Evolutionary conservation across 2,329 filamentous ascomycete genomes (phyloP).

Genomic region (Cladosporium phlei): DNA sequence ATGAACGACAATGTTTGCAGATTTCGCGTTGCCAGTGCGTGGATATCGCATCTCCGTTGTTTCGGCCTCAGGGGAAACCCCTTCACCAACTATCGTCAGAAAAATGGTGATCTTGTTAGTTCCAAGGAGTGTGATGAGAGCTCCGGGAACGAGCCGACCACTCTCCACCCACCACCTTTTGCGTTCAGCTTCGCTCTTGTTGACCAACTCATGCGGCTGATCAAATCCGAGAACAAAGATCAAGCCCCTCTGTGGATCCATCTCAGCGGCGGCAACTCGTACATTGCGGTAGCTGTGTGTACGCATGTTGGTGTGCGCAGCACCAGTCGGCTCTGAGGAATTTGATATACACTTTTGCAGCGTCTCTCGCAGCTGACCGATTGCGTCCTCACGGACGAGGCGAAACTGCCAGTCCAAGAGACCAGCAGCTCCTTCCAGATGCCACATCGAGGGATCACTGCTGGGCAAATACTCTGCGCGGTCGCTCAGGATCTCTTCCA

Average conservation of each 20-base stretch:
- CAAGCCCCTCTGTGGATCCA: slow-evolving; percentile 40
- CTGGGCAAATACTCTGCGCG: slow-evolving; percentile 42
- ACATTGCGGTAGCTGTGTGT: slow-evolving; percentile 38
- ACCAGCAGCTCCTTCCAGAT: slow-evolving; percentile 43
- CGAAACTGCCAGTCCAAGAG: slow-evolving; percentile 54
- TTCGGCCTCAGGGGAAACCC: not conserved
- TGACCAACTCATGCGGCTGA: slow-evolving; percentile 37
- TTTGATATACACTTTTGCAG: slow-evolving; percentile 41
- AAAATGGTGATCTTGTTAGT: slow-evolving; percentile 28
- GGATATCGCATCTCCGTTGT: slow-evolving; percentile 2
- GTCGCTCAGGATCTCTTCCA: slow-evolving; percentile 42
- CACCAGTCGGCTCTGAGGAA: no score
- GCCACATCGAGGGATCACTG: slow-evolving; percentile 35
- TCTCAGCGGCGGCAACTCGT: slow-evolving; percentile 28
- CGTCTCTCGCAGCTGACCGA: slow-evolving; percentile 53
- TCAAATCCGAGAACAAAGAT: slow-evolving; percentile 43
- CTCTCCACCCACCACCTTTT: slow-evolving; percentile 49
- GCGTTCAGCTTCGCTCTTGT: slow-evolving; percentile 29
- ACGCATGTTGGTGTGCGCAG: no score
- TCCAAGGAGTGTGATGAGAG: slow-evolving; percentile 48
- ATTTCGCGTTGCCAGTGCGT: not conserved
- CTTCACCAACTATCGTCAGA: slow-evolving; percentile 17
- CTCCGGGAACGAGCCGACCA: slow-evolving; percentile 47
- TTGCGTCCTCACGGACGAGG: slow-evolving; percentile 52
- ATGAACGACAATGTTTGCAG: slow-evolving; percentile 4